Base-by-base conservation (phyloP, 2,329 filamentous ascomycete genomes). In the Ophiostoma populinum region DNA sequence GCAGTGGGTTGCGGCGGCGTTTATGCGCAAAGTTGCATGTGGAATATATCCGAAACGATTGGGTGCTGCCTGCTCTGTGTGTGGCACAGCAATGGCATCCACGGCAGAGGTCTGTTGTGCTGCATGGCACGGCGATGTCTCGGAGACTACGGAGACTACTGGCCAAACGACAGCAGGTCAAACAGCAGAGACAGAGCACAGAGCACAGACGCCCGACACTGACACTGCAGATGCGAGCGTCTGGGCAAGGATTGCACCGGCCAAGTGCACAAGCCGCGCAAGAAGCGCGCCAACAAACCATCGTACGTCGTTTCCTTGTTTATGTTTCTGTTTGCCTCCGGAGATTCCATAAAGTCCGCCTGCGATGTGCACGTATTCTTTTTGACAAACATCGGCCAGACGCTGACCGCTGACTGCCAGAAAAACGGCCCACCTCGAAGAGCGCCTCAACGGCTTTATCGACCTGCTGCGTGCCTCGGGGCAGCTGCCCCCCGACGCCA, bases 211-310 rank as follows among this genome's bases (percentile, higher is more conserved):
- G 9, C 7, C 3, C 12, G 7, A 20, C 9, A 20, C 29, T 32
- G 28, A 37, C 32, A 21, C 12, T 19, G 7, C 42, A 66, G 63
- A 39, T 67, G 63, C 39, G 55, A 63, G 38, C 52, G 63, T 11
- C 48, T 67, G 5, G 53, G 55, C 24, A 67, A 66, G 41, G 55
- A 59, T 22, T 67, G 64, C 40, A 49, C 53, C 0, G 52, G 51
- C 9, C 63, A 67, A 43, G 47, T 64, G 18, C 63, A 63, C 43
- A 57, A 55, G 17, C 61, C 61, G 4, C 55, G 64, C 20, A 67
- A 67, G 48, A 67, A 67, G 51, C 54, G 64, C 43, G 57, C 61
- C 21, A 52, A 51, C 22, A 65, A 61, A 39, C 59, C 61, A 21
- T 67, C 63, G 63, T 67, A 50, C 55, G 63, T 57, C 15, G 7